Conservation (phyloP, 2,329 filamentous ascomycete genomes). For the Penicillium sp. region DNA sequence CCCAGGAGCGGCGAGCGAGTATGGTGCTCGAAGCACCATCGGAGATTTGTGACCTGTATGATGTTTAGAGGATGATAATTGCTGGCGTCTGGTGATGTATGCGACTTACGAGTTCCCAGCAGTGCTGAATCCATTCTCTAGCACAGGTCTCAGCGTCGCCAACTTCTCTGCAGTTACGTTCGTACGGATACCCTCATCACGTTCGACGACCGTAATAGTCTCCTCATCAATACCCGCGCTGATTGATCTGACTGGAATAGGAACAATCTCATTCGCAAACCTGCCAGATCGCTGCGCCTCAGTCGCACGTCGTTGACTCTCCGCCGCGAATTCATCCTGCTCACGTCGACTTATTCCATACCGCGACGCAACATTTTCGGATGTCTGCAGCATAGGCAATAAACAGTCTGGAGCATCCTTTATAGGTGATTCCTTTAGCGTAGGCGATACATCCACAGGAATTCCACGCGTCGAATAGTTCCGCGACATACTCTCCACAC, state of each 20-base stretch:
- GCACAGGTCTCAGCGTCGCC: slow-evolving; percentile 80
- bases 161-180: slow-evolving; percentile 69
- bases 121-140: slow-evolving; percentile 75
- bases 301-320: slow-evolving; percentile 72
- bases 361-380: slow-evolving; percentile 79
- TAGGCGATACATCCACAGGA: slow-evolving; percentile 76
- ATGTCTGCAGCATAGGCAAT: slow-evolving; percentile 91
- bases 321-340: slow-evolving; percentile 79
- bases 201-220: slow-evolving; percentile 63
- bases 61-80: not conserved
- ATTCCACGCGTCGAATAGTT: slow-evolving; percentile 88
- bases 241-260: slow-evolving; percentile 70
- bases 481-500: slow-evolving; percentile 94
- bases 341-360: slow-evolving; percentile 73
- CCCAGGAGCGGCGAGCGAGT: slow-evolving; percentile 80
- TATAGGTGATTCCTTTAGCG: slow-evolving; percentile 61
- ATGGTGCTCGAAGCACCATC: slow-evolving; percentile 84
- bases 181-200: slow-evolving; percentile 79
- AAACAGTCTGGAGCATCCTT: slow-evolving; percentile 80
- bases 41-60: slow-evolving; percentile 66
- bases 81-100: not conserved
- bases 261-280: slow-evolving; percentile 78
- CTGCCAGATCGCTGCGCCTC: slow-evolving; percentile 66
- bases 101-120: slow-evolving; percentile 69
- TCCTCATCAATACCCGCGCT: slow-evolving; percentile 60